Evolutionary conservation across 345 rosid genomes (phyloP).

Genomic region (Excoecaria agallocha): DNA sequence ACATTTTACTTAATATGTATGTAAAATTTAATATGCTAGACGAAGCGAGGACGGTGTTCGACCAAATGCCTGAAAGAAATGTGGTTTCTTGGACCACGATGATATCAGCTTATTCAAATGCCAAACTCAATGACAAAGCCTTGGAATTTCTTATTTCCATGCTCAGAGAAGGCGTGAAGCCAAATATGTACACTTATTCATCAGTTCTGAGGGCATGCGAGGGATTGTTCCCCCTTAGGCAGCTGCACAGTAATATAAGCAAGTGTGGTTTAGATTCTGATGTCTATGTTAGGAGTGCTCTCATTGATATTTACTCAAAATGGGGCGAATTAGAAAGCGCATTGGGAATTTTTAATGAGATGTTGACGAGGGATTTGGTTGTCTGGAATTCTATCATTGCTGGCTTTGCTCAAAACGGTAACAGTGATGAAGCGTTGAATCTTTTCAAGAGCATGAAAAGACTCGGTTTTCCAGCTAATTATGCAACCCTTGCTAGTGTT

Average conservation of each 20-base stretch:
- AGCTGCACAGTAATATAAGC: conserved; percentile 51
- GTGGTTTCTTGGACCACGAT: conserved; percentile 72
- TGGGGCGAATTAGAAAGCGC: conserved; percentile 45
- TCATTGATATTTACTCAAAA: conserved; percentile 63
- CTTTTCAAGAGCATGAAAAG: conserved; percentile 66
- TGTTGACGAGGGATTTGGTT: conserved; percentile 56
- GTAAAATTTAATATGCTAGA: conserved; percentile 48
- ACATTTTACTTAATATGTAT: conserved; percentile 48
- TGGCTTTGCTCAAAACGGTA: conserved; percentile 65
- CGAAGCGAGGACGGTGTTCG: conserved; percentile 39
- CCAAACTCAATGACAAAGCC: conserved; percentile 25
- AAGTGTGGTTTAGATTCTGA: conserved; percentile 66
- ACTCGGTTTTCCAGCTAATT: conserved; percentile 50
- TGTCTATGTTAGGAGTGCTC: conserved; percentile 63
- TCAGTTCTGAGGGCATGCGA: conserved; percentile 57
- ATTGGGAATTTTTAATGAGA: conserved; percentile 47
- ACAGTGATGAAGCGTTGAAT: conserved; percentile 47
- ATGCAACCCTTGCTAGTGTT: conserved; percentile 58
- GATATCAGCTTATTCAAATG: conserved; percentile 54
- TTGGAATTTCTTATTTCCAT: conserved; percentile 39
- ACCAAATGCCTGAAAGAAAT: conserved; percentile 36
- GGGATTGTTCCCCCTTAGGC: conserved; percentile 36
- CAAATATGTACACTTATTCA: conserved; percentile 65
- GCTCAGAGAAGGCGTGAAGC: conserved; percentile 54
- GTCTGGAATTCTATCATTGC: conserved; percentile 80